These are phyloP conservation scores for Blastomyces parvus DNA, from an alignment of 2,329 filamentous ascomycete species.

Conservation along the genomic window DNA sequence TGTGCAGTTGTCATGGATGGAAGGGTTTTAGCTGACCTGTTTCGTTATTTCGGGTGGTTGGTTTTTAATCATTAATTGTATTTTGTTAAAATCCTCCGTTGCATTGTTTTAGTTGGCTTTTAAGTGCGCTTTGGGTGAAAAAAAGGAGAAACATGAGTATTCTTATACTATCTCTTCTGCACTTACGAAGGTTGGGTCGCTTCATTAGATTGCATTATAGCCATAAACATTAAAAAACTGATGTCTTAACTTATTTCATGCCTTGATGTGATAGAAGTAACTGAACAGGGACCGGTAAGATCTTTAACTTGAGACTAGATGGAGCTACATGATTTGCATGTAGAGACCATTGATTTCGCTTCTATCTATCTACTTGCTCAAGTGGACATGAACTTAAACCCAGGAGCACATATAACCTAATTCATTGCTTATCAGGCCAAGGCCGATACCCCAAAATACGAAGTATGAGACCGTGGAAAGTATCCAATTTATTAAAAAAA, in stretches of 20 bases:
- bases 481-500: not conserved
- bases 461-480: not conserved
- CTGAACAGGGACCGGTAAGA: not conserved
- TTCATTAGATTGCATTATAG: not conserved
- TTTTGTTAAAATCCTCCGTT: not conserved
- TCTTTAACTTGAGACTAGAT: not conserved
- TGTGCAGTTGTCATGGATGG: slow-evolving; percentile 26
- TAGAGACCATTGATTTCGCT: not conserved
- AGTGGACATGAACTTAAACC: no score
- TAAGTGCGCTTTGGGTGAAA: not conserved
- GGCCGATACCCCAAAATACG: not conserved
- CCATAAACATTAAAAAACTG: not conserved
- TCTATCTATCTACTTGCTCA: no score
- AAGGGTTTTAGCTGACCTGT: slow-evolving; percentile 11
- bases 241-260: not conserved
- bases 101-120: not conserved
- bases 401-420: not conserved
- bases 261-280: not conserved
- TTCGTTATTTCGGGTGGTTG: not conserved
- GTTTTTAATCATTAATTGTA: not conserved
- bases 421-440: not conserved
- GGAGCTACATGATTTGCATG: not conserved
- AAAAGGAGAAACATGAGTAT: not conserved
- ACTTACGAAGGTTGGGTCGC: not conserved
- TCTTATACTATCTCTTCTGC: not conserved